Conservation (phyloP, 805 yeast species). For the Saturnispora sekii region DNA sequence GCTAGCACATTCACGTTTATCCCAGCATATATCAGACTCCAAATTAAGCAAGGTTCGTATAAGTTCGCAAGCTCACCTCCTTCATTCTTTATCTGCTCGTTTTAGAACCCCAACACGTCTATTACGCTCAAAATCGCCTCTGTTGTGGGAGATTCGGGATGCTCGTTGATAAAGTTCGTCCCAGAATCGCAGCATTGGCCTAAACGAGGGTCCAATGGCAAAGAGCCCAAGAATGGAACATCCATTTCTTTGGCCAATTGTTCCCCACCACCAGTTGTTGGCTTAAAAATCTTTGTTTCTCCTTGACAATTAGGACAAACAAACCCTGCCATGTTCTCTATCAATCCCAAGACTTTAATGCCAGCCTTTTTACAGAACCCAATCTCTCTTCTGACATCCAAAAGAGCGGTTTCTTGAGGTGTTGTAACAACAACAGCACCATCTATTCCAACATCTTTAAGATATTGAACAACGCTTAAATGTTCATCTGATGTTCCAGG, state of each 20-base stretch:
- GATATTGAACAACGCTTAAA: constrained; percentile 74
- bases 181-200: constrained; percentile 87
- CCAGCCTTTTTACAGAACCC: constrained; percentile 91
- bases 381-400: constrained; percentile 93
- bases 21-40: too few species aligned
- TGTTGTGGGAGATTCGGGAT: constrained; percentile 91
- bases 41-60: too few species aligned
- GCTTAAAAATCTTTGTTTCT: constrained; percentile 79
- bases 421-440: constrained; percentile 95
- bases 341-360: constrained; percentile 77
- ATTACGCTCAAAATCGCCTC: constrained; percentile 79
- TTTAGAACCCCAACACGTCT: constrained; percentile 28
- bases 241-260: constrained; percentile 70
- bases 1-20: too few species aligned
- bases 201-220: constrained; percentile 92
- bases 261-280: constrained; percentile 96
- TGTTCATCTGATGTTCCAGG: constrained; percentile 99
- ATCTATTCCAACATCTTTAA: constrained; percentile 85
- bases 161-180: constrained; percentile 66
- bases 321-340: constrained; percentile 97
- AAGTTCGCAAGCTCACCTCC: too few species aligned
- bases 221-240: constrained; percentile 78
- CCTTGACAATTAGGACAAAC: constrained; percentile 94
- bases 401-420: constrained; percentile 92
- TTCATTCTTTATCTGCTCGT: too few species aligned